These are phyloP conservation scores for Arthroderma sp. DNA, from an alignment of 2,329 filamentous ascomycete species.

Conservation along the genomic window DNA sequence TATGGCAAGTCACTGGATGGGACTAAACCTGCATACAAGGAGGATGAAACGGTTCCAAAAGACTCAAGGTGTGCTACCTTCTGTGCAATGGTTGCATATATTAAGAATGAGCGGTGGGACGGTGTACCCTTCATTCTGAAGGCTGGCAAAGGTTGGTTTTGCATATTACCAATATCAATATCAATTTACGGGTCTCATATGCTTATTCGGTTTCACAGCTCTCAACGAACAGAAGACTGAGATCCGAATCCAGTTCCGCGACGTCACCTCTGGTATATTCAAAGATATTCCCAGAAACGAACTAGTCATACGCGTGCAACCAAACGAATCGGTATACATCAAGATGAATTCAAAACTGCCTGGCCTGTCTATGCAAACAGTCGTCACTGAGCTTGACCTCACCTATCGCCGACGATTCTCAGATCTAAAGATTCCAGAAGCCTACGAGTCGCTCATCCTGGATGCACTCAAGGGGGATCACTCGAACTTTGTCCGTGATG, in stretches of 20 bases:
- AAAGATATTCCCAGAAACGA: conserved; percentile 99
- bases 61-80: conserved; percentile 97
- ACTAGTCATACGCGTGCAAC: conserved; percentile 97
- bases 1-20: conserved; percentile 94
- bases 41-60: conserved; percentile 95
- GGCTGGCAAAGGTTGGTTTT: conserved; percentile 64
- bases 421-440: conserved; percentile 97
- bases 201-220: conserved; percentile 37
- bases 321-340: conserved; percentile 98
- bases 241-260: conserved; percentile 98
- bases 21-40: conserved; percentile 94
- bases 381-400: conserved; percentile 93
- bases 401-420: conserved; percentile 98
- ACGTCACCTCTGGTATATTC: conserved; percentile 98
- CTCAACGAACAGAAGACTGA: conserved; percentile 99
- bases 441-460: conserved; percentile 93
- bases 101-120: conserved; percentile 99
- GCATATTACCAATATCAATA: background rate
- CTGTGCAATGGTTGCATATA: conserved; percentile 92
- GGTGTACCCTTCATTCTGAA: conserved; percentile 99
- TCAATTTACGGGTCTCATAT: too few species aligned
- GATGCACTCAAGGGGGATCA: conserved; percentile 98
- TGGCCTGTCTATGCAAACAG: conserved; percentile 97
- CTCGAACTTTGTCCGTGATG: conserved; percentile 97
- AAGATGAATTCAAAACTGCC: conserved; percentile 99